Evolutionary conservation across 2,329 filamentous ascomycete species (phyloP).

Genomic region (Exutisphaerella laricina): DNA sequence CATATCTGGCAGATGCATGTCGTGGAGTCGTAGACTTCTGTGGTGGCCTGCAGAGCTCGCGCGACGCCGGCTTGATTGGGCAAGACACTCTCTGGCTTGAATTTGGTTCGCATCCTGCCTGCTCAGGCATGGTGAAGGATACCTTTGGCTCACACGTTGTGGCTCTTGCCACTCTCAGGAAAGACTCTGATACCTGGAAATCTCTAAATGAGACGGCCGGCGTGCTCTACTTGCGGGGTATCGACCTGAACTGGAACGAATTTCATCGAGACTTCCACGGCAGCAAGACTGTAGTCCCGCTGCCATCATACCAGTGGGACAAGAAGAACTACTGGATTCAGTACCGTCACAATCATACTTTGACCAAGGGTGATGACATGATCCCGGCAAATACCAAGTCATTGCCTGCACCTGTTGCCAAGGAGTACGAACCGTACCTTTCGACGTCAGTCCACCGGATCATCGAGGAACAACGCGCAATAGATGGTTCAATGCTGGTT

Average conservation of each 20-base stretch:
- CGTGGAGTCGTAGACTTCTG: neutral
- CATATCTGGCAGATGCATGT: neutral
- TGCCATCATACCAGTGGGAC: conserved; percentile 42
- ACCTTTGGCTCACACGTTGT: neutral
- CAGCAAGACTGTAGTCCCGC: conserved; percentile 39
- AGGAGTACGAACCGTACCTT: neutral
- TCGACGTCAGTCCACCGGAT: conserved; percentile 38
- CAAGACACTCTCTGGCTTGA: neutral
- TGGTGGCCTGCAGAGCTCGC: neutral
- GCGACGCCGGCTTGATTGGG: neutral
- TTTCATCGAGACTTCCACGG: conserved; percentile 48
- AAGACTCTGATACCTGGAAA: conserved; percentile 37
- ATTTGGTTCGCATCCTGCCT: neutral
- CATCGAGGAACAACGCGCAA: conserved; percentile 31
- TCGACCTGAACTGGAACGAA: conserved; percentile 56
- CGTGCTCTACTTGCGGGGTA: conserved; percentile 49
- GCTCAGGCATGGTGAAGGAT: neutral
- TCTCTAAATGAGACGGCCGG: conserved; percentile 46
- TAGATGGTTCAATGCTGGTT: conserved; percentile 25
- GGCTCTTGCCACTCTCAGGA: no score
- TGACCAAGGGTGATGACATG: neutral
- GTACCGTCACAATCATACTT: conserved; percentile 23
- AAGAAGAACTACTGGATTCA: conserved; percentile 35
- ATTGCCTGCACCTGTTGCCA: neutral
- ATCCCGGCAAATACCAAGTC: no score